Evolutionary conservation across 208 protist species (phyloP).

Genomic region (Strigomonas culicis): DNA sequence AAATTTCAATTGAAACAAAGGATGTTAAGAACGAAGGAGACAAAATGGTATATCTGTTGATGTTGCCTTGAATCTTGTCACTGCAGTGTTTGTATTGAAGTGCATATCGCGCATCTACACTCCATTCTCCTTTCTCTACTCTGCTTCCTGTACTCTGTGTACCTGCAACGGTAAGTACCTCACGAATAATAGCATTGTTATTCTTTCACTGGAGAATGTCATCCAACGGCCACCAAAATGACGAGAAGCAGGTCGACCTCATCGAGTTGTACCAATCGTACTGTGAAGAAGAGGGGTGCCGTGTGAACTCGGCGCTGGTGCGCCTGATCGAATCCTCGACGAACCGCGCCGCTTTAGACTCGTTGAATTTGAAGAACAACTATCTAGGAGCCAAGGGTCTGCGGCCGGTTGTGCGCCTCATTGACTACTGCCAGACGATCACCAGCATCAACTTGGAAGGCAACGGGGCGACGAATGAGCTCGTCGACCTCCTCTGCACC

Average conservation of each 20-base stretch:
- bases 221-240: neutral
- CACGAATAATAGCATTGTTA: neutral
- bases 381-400: slow-evolving; percentile 89
- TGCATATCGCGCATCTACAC: too few species aligned
- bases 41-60: too few species aligned
- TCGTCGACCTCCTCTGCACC: slow-evolving; percentile 52
- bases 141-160: neutral
- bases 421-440: slow-evolving; percentile 78
- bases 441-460: slow-evolving; percentile 63
- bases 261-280: slow-evolving; percentile 62
- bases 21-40: too few species aligned
- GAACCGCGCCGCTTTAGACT: slow-evolving; percentile 16
- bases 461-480: slow-evolving; percentile 85
- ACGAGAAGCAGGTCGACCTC: slow-evolving; percentile 12
- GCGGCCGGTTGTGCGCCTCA: slow-evolving; percentile 73
- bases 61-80: too few species aligned
- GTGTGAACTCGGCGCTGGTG: slow-evolving; percentile 78
- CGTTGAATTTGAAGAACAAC: slow-evolving; percentile 60
- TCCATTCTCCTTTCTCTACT: neutral
- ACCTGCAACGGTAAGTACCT: too few species aligned
- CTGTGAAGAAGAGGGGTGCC: slow-evolving; percentile 76
- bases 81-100: too few species aligned
- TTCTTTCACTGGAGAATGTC: neutral
- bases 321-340: slow-evolving; percentile 38
- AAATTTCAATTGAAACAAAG: too few species aligned